Percentiles rank a stretch among this genome's conserved stretches.
Conservation (phyloP, 2,329 filamentous ascomycete genomes). For the Metarhizium robertsii region DNA sequence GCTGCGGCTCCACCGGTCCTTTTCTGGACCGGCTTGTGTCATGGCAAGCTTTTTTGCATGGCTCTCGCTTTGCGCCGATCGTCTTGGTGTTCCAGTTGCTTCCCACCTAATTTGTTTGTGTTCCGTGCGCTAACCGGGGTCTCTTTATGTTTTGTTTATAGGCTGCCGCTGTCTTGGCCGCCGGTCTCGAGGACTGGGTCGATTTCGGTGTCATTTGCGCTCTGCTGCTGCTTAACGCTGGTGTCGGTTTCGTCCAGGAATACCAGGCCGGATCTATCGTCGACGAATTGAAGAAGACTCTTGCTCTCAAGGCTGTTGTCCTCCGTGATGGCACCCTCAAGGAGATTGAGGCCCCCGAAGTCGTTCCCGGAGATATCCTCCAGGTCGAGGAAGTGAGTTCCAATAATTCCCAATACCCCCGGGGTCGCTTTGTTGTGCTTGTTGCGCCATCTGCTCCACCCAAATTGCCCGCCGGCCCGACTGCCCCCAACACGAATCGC, state of each 20-base stretch:
- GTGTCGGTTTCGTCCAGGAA: slow-evolving; percentile 82
- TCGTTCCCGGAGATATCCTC: slow-evolving; percentile 84
- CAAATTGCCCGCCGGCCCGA: background rate
- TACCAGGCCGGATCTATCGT: slow-evolving; percentile 86
- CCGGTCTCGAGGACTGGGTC: slow-evolving; percentile 80
- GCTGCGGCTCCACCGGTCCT: background rate
- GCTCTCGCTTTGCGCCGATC: background rate
- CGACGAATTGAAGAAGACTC: slow-evolving; percentile 82
- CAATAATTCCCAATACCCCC: background rate
- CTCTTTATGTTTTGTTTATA: slow-evolving; percentile 17
- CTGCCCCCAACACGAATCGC: background rate
- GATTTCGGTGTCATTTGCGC: slow-evolving; percentile 88
- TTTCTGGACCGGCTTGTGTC: background rate
- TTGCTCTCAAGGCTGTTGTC: slow-evolving; percentile 80
- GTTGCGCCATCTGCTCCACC: background rate
- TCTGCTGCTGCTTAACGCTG: slow-evolving; percentile 74
- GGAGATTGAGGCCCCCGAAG: slow-evolving; percentile 73
- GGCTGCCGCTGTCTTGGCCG: slow-evolving; percentile 70
- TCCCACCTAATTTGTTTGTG: background rate
- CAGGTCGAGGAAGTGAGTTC: slow-evolving; percentile 61
- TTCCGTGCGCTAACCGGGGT: slow-evolving; percentile 16
- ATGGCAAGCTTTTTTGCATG: background rate
- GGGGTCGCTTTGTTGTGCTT: background rate
- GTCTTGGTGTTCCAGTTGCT: background rate
- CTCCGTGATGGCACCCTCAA: slow-evolving; percentile 67